phyloP scores from a whole-genome alignment of 1,284 basidiomycete species.

The Fomitopsis pinicola region DNA sequence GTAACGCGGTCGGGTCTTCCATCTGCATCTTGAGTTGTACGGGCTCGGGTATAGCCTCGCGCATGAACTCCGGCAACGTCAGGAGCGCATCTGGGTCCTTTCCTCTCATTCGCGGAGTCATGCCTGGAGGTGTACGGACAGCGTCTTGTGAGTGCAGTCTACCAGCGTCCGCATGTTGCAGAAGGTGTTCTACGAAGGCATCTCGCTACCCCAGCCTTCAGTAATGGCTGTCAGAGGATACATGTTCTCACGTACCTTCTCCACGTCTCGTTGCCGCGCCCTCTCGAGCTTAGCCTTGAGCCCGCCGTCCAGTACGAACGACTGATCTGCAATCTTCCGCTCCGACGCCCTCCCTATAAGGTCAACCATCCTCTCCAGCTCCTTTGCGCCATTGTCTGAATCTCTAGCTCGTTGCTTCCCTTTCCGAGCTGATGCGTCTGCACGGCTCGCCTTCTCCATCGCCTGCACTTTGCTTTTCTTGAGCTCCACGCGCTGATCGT shows the following conservation, averaged over 20 bases:
- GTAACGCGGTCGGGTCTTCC: slow-evolving; percentile 44
- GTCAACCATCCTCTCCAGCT: slow-evolving; percentile 69
- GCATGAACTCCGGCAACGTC: slow-evolving; percentile 62
- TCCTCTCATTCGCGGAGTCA: slow-evolving; percentile 19
- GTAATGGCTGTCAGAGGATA: slow-evolving; percentile 6
- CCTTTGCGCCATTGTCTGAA: slow-evolving; percentile 35
- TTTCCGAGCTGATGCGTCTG: slow-evolving; percentile 21
- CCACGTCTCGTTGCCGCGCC: slow-evolving; percentile 48
- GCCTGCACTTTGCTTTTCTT: slow-evolving; percentile 60
- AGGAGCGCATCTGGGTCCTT: slow-evolving; percentile 59
- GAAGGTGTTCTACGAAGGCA: slow-evolving; percentile 67
- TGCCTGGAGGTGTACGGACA: slow-evolving; percentile 21
- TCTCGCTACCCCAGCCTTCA: slow-evolving; percentile 42
- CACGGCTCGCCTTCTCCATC: slow-evolving; percentile 56
- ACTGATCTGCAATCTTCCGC: slow-evolving; percentile 62
- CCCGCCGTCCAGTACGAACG: slow-evolving; percentile 57
- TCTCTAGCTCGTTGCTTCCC: slow-evolving; percentile 43
- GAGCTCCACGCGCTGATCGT: slow-evolving; percentile 83
- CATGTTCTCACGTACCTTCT: slow-evolving; percentile 45
- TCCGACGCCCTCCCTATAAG: slow-evolving; percentile 70
- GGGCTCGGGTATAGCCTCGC: slow-evolving; percentile 41
- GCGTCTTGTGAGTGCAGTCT: slow-evolving; percentile 74
- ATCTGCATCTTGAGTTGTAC: slow-evolving; percentile 25
- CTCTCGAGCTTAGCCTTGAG: slow-evolving; percentile 51
- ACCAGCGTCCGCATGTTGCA: slow-evolving; percentile 61